Evolutionary conservation across 1,284 basidiomycete species (phyloP).

Genomic region (Boletus calvinii): DNA sequence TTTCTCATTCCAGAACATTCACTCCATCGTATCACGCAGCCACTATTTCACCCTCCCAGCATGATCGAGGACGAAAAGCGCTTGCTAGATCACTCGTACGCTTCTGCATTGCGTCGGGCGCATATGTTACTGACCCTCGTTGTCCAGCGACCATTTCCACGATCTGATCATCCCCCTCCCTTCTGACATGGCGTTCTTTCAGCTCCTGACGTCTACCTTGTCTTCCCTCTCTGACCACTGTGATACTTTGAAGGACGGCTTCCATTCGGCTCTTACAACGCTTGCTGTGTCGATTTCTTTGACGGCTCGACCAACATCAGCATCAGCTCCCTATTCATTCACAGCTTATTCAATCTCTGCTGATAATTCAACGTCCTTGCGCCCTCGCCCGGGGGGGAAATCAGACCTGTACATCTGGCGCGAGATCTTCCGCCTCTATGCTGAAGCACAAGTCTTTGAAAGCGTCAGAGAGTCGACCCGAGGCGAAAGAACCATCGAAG

Average conservation of each 20-base stretch:
- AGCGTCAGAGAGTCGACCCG: conserved; percentile 67
- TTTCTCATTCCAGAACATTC: conserved; percentile 16
- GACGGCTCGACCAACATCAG: conserved; percentile 59
- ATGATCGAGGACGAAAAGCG: neutral
- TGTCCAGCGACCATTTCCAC: conserved; percentile 27
- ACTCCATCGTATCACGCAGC: conserved; percentile 9
- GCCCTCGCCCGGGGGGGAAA: conserved; percentile 28
- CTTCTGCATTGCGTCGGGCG: neutral
- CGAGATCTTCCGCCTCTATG: conserved; percentile 86
- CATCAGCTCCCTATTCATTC: conserved; percentile 40
- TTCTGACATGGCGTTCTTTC: conserved; percentile 83
- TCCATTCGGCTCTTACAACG: conserved; percentile 57
- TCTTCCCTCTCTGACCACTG: conserved; percentile 70
- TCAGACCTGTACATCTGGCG: conserved; percentile 91
- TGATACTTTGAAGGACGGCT: conserved; percentile 58
- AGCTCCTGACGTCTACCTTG: conserved; percentile 72
- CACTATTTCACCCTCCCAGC: conserved; percentile 1
- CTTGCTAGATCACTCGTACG: conserved; percentile 11
- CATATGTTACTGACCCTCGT: conserved; percentile 6
- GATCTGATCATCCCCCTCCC: conserved; percentile 81
- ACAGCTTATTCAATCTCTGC: conserved; percentile 46
- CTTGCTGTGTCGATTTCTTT: conserved; percentile 63
- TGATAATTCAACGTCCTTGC: conserved; percentile 42
- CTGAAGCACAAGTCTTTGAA: conserved; percentile 89
- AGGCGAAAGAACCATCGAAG: conserved; percentile 74